Conservation (phyloP, 768 basidiomycete genomes). For the Thelephora aurantiotincta region DNA sequence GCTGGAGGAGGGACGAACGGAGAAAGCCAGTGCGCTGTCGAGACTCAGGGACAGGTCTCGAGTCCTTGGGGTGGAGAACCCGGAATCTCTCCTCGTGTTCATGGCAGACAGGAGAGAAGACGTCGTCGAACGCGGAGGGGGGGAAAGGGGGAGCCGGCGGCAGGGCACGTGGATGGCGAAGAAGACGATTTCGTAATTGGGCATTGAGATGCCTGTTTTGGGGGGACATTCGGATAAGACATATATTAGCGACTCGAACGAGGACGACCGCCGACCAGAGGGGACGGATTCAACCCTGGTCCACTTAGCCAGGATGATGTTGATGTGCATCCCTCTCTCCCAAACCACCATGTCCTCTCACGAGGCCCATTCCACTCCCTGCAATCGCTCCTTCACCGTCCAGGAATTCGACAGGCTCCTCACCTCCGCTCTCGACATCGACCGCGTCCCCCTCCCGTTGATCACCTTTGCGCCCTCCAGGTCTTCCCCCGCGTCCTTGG, state of each 20-base stretch:
- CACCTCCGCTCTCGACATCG: background rate
- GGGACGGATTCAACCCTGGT: too few relatives aligned
- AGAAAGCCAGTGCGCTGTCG: background rate
- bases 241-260: too few relatives aligned
- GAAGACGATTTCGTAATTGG: too few relatives aligned
- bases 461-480: background rate
- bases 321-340: background rate
- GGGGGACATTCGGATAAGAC: too few relatives aligned
- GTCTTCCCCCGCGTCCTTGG: background rate
- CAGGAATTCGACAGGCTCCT: background rate
- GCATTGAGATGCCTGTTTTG: too few relatives aligned
- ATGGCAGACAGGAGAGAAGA: background rate
- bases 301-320: background rate
- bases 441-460: background rate
- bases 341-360: background rate
- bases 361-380: background rate
- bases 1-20: background rate
- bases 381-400: background rate
- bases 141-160: too few relatives aligned
- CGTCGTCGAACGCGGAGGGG: too few relatives aligned
- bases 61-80: background rate
- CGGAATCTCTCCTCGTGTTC: background rate
- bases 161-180: too few relatives aligned
- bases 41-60: background rate
- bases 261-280: too few relatives aligned